Conservation (phyloP, 805 yeast genomes). For the Ogataea trehaloabstinens region DNA sequence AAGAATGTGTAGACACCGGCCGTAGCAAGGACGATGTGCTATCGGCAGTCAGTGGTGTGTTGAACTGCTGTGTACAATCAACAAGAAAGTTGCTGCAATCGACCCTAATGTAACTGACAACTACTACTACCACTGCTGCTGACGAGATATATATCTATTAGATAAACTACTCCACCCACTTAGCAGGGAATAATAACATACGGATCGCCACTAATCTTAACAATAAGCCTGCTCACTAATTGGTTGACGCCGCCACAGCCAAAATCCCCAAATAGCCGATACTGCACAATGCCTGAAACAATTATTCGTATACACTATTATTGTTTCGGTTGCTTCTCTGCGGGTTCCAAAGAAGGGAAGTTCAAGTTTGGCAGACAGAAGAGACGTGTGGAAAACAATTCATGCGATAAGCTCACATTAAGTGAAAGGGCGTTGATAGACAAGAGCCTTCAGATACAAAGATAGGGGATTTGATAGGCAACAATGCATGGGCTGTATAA, state of each 20-base stretch:
- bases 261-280: neutral
- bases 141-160: neutral
- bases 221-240: neutral
- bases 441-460: no score
- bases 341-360: neutral
- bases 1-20: neutral
- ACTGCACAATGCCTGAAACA: neutral
- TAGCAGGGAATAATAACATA: neutral
- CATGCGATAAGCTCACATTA: no score
- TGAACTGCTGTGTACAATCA: no score
- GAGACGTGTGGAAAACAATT: neutral
- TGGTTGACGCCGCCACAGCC: neutral
- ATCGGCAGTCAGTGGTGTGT: no score
- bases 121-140: neutral
- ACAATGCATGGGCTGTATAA: no score
- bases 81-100: no score
- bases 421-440: no score
- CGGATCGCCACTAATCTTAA: neutral
- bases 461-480: no score
- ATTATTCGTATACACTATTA: neutral
- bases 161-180: neutral
- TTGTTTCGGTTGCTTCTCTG: neutral
- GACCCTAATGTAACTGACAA: no score
- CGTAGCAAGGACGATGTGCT: neutral
- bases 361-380: slow-evolving; percentile 1